phyloP scores from a whole-genome alignment of 1,284 basidiomycete genomes.

The Leccinum subfulvum region DNA sequence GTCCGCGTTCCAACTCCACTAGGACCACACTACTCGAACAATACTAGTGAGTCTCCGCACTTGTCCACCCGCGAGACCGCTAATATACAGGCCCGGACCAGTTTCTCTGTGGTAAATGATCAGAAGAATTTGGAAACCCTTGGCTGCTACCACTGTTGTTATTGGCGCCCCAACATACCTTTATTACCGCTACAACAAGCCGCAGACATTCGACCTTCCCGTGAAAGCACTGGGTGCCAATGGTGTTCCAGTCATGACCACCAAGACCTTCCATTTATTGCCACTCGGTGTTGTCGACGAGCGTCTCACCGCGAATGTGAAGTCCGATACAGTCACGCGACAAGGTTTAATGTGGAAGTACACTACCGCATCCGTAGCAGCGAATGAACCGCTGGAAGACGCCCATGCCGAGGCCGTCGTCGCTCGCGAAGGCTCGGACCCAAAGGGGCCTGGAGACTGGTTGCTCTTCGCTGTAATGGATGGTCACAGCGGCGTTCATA shows the following conservation, averaged over 20 bases:
- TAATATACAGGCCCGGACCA: neutral
- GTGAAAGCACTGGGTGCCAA: slow-evolving; percentile 55
- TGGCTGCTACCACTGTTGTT: slow-evolving; percentile 39
- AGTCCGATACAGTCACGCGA: slow-evolving; percentile 42
- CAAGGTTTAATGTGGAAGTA: slow-evolving; percentile 67
- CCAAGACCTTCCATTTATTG: slow-evolving; percentile 55
- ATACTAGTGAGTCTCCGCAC: neutral
- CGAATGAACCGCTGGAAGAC: slow-evolving; percentile 92
- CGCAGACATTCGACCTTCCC: slow-evolving; percentile 53
- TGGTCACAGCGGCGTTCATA: slow-evolving; percentile 82
- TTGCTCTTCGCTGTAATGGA: slow-evolving; percentile 90
- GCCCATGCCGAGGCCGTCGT: slow-evolving; percentile 75
- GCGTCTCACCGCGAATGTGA: slow-evolving; percentile 58
- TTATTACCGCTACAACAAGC: slow-evolving; percentile 39
- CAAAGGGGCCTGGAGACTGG: slow-evolving; percentile 63
- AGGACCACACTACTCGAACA: neutral
- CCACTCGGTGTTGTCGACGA: slow-evolving; percentile 56
- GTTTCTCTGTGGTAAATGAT: slow-evolving; percentile 44
- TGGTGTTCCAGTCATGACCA: slow-evolving; percentile 57
- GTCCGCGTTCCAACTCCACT: neutral
- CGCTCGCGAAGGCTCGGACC: slow-evolving; percentile 55
- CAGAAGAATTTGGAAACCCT: slow-evolving; percentile 61
- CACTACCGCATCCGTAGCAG: slow-evolving; percentile 75
- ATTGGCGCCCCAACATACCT: slow-evolving; percentile 44
- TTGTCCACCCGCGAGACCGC: neutral